phyloP scores from a whole-genome alignment of 2,329 filamentous ascomycete genomes.

The Alternaria longipes region DNA sequence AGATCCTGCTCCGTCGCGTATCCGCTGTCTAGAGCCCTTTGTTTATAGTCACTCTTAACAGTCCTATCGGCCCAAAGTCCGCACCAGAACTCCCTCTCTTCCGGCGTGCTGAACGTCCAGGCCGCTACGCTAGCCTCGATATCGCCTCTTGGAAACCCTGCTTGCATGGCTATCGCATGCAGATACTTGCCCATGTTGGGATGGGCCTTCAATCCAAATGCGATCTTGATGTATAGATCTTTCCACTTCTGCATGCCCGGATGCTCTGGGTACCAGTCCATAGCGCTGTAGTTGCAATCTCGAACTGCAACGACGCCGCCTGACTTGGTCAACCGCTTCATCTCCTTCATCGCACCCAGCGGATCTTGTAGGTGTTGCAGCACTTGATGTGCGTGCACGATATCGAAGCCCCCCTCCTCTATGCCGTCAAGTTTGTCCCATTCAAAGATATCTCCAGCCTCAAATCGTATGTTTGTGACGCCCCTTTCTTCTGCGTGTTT shows the following conservation, averaged over 20 bases:
- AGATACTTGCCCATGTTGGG: conserved; percentile 49
- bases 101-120: conserved; percentile 55
- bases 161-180: conserved; percentile 52
- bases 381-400: conserved; percentile 69
- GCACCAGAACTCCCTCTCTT: conserved; percentile 54
- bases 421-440: conserved; percentile 56
- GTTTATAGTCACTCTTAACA: conserved; percentile 47
- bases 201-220: conserved; percentile 42
- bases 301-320: conserved; percentile 63
- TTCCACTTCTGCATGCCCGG: conserved; percentile 48
- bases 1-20: conserved; percentile 52
- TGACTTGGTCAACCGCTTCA: conserved; percentile 63
- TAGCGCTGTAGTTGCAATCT: conserved; percentile 48
- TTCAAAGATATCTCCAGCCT: conserved; percentile 53
- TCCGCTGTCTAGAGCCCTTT: conserved; percentile 49
- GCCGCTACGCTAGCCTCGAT: conserved; percentile 53
- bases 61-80: conserved; percentile 51
- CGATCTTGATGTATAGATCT: conserved; percentile 46
- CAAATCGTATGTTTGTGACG: conserved; percentile 53
- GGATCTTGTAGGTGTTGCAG: conserved; percentile 65
- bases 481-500: conserved; percentile 49
- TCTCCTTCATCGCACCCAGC: conserved; percentile 60
- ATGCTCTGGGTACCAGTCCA: conserved; percentile 53
- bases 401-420: conserved; percentile 59
- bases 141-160: conserved; percentile 50